Evolutionary conservation across 192 early-diverging fungal species (phyloP), one percentile per base, ranked within the genome.

Genomic region (Tieghemiomyces parasiticus): DNA sequence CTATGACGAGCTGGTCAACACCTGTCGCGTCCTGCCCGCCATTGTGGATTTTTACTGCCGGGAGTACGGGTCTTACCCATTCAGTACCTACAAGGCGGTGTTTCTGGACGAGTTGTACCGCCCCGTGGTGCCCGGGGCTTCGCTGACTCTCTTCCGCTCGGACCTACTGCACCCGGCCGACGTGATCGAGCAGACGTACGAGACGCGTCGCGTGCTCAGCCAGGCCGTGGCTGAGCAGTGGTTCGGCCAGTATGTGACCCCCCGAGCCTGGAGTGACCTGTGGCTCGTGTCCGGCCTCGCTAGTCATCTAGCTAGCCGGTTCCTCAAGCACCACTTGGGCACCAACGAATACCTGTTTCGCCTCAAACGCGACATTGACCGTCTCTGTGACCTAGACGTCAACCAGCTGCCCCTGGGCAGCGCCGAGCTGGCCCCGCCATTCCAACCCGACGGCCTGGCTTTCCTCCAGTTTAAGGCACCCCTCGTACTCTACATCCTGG

Each of bases 401-500:
- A 85, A 91, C 65, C 86, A 91, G 63, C 79, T 82, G 6, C 89
- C 95, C 13, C 63, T 99, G 4, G 90, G 85, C 67, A 87, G 90
- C 60, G 65, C 73, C 1, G 69, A 71, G 22, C 72, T 76, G 44
- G 69, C 71, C 8, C 71, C 71, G 4, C 75, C 79, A 29, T 61
- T 78, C 4, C 67, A 80, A 30, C 65, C 61, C 42, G 80, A 82
- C 51, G 78, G 79, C 61, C 58, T 80, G 0, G 87, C 88, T 44
- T 91, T 99, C 55, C 69, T 95, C 35, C 63, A 71, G 49, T 69
- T 95, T 12, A 99, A 99, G 69, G 77, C 88, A 6, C 81, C 90
- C 0, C 65, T 99, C 1, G 86, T 99, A 0, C 60, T 99, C 55
- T 83, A 92, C 64, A 96, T 97, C 85, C 77, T 99, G 16, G 88